Percentiles rank a stretch among this genome's conserved stretches.
phyloP scores from a whole-genome alignment of 441 rosid species.

The Bruguiera hainesii region DNA sequence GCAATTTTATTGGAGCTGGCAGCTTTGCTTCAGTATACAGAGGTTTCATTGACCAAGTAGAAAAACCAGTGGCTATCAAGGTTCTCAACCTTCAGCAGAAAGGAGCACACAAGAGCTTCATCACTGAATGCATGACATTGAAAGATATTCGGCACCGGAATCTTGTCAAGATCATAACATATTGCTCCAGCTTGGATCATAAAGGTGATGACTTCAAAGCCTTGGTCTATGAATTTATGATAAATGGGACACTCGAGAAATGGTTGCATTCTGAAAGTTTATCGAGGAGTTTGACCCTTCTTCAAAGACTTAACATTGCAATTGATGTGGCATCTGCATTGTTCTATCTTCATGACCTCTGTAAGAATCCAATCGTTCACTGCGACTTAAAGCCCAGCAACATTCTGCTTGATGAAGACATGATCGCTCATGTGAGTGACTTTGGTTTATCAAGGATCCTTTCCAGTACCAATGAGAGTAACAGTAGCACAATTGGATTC shows the following conservation, averaged over 20 bases:
- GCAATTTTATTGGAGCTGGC: constrained; percentile 1
- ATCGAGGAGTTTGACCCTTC: not conserved
- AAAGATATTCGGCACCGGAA: not conserved
- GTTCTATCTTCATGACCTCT: not conserved
- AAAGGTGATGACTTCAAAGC: constrained; percentile 6
- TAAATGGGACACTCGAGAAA: not conserved
- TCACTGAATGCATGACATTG: constrained; percentile 1
- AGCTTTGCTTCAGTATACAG: not conserved
- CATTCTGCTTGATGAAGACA: not conserved
- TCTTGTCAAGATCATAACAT: not conserved
- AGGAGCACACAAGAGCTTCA: constrained; percentile 7
- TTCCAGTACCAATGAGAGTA: not conserved
- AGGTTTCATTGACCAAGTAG: not conserved
- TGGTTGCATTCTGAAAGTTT: not conserved
- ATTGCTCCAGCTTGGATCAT: not conserved
- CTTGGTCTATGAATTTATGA: not conserved
- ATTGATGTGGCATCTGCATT: not conserved
- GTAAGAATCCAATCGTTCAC: not conserved
- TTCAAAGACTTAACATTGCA: not conserved
- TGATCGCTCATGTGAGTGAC: not conserved
- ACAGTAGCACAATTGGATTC: constrained; percentile 1
- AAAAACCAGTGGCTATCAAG: not conserved
- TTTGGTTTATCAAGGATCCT: not conserved
- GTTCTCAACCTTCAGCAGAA: not conserved
- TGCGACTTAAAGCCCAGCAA: not conserved